Base-by-base conservation (phyloP, 345 rosid species). In the Cardamine resedifolia region DNA sequence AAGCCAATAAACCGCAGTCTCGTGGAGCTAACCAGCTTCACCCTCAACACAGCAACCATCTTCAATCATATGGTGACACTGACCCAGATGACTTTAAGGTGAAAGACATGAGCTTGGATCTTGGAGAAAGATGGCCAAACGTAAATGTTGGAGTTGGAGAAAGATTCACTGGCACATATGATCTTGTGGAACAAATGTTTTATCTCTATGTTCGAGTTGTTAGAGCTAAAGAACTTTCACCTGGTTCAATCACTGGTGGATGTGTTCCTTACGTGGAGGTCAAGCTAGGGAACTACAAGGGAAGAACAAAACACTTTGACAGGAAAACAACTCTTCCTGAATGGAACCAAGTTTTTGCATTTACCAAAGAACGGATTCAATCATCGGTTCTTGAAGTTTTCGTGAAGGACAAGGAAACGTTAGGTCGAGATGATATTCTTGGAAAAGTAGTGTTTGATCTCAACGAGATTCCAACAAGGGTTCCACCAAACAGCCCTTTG, bases 341-440 rank as follows among this genome's bases (percentile, higher is more conserved):
- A 69, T 93, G 98, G 98, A 89, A 90, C 81, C 96, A 89, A 64
- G 97, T 87, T 44, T 93, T 93, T 56, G 85, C 97, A 31, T 93
- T 87, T 81, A 85, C 97, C 1, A 93, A 90, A 74, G 97, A 93
- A 10, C 77, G 81, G n/a, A 76, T 93, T 36, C 98, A 93, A 64
- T 85, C 98, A 39, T 86, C 97, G 1, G 55, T 74, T 23, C 79
- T 93, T 0, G 97, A 93, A 77, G 91, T 91, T 44, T 85, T 78
- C 41, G 83, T 91, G 30, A 89, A 84, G 66, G 92, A 86, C 47
- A 91, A 80, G 45, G 98, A 93, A 71, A 90, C 85, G 68, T 2
- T 84, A 55, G 94, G 90, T 5, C 77, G 96, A 66, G 96, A 89
- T 69, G 98, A 90, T 47, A 82, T 86, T 64, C 73, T 88, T 10